Conservation (phyloP, 495 filamentous ascomycete genomes). For the Choiromyces venosus region DNA sequence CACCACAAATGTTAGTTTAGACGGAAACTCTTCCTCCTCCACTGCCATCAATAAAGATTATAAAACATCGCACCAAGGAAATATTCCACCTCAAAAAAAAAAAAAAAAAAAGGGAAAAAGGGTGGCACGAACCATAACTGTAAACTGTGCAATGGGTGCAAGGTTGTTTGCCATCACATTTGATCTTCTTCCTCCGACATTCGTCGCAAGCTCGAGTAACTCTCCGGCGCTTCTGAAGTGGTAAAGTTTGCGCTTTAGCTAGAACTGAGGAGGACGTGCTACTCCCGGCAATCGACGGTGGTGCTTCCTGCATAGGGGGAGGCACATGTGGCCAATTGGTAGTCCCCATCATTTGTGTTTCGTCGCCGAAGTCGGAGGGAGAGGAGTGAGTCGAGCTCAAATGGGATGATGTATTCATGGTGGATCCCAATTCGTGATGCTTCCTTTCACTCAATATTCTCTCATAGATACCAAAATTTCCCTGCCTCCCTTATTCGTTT, state of each 20-base stretch:
- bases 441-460: background rate
- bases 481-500: conserved; percentile 6
- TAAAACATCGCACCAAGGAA: background rate
- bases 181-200: conserved; percentile 95
- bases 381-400: conserved; percentile 41
- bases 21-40: conserved; percentile 12
- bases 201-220: conserved; percentile 94
- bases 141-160: conserved; percentile 98
- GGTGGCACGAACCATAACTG: conserved; percentile 72
- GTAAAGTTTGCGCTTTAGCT: conserved; percentile 46
- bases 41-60: background rate
- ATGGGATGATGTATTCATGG: conserved; percentile 28
- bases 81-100: background rate
- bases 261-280: conserved; percentile 36
- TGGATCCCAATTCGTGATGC: conserved; percentile 1
- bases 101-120: conserved; percentile 20
- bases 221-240: conserved; percentile 78
- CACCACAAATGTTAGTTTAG: conserved; percentile 15
- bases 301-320: conserved; percentile 29
- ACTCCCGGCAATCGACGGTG: conserved; percentile 34
- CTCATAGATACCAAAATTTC: background rate
- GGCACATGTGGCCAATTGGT: conserved; percentile 39
- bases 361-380: conserved; percentile 37
- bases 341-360: conserved; percentile 39
- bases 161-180: conserved; percentile 95